Evolutionary conservation across 805 yeast genomes (phyloP), one percentile per base, ranked within the genome.

Genomic region (Kodamaea laetipori): DNA sequence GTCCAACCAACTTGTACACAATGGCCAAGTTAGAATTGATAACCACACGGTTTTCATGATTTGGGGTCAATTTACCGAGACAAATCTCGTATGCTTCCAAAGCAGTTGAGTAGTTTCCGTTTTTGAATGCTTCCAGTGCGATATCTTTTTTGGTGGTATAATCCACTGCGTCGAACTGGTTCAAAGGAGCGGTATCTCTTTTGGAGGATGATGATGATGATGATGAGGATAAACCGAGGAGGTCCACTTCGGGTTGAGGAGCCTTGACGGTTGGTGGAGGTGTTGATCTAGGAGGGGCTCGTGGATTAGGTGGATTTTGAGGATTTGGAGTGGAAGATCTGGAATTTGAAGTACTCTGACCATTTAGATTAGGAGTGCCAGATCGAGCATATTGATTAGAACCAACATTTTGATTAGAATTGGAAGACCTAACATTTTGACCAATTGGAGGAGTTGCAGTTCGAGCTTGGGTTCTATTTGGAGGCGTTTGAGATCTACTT

Each of bases 51-150:
- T 82, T 70, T 23, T 82, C 74, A 60, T 92, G 96, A 7, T 68
- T 67, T 1, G 57, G 51, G 0, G 96, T 95, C 2, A 90, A 66
- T 3, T 79, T 56, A 10, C 53, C 46, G 19, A 74, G 54, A 37
- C 80, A 68, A 31, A 75, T 67, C 24, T 78, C 71, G 58, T 86
- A 94, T 42, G 73, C 71, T 21, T 67, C 74, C 10, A 79, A 67
- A 0, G 99, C 90, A 4, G 67, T 57, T 3, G 80, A 61, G 59
- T 84, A 94, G 60, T 94, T 92, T 13, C 99, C 99, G n/a, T 80
- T 75, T 44, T 79, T 78, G 67, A 82, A 94, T 1, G 81, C 73
- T 12, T 73, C 73, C 5, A 79, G 67, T 4, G 90, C 99, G 18
- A 72, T 72, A 6, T 62, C 64, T 47, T 81, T 79, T 21, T 72